Percentiles rank a stretch among this genome's conserved stretches.
These are phyloP conservation scores for Candida bentonensis DNA, from an alignment of 805 yeast genomes.

Conservation along the genomic window DNA sequence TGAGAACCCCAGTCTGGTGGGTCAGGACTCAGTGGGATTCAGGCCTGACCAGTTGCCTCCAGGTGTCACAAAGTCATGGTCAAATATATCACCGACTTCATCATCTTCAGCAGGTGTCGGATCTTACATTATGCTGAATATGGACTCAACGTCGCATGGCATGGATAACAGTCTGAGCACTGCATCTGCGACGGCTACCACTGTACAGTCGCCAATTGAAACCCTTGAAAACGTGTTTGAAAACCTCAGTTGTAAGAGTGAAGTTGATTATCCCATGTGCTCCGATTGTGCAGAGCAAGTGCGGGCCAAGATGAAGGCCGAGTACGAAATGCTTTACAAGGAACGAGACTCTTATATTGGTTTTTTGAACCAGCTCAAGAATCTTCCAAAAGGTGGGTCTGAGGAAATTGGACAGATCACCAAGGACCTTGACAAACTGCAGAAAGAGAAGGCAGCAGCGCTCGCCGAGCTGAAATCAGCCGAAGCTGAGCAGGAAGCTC, in stretches of 20 bases:
- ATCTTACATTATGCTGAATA: background rate
- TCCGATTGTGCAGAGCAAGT: conserved; percentile 65
- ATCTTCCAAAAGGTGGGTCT: conserved; percentile 33
- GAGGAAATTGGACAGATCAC: conserved; percentile 33
- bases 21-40: background rate
- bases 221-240: conserved; percentile 17
- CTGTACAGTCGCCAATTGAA: background rate
- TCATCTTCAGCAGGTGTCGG: background rate
- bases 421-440: conserved; percentile 32
- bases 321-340: conserved; percentile 56
- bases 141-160: too few relatives aligned
- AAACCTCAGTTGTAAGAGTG: conserved; percentile 50
- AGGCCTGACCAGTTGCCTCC: background rate
- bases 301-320: conserved; percentile 47
- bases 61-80: background rate
- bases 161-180: background rate
- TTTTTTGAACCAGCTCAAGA: conserved; percentile 56
- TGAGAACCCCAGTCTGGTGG: conserved; percentile 14
- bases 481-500: conserved; percentile 8
- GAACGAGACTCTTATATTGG: conserved; percentile 70
- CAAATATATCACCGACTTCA: background rate
- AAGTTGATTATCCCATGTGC: conserved; percentile 78
- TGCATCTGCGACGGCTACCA: background rate
- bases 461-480: conserved; percentile 24
- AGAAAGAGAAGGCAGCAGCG: conserved; percentile 23